Conservation (phyloP, 345 rosid species). For the Raphanus sativus region DNA sequence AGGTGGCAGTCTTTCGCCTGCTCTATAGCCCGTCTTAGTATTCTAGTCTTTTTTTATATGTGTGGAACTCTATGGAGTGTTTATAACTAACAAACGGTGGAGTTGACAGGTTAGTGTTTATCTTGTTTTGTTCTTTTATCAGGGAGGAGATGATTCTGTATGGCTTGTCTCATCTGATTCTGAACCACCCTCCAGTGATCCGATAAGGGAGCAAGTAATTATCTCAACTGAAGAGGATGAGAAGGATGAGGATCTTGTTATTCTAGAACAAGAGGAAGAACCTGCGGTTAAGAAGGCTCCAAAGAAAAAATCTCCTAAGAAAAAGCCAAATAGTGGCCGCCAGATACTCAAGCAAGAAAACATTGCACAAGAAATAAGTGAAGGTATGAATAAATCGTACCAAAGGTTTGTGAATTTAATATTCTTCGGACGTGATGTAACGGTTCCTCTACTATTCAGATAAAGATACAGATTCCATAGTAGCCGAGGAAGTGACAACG, state of each 20-base stretch:
- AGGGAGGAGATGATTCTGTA: conserved; percentile 40
- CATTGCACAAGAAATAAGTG: conserved; percentile 30
- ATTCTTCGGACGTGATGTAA: conserved; percentile 10
- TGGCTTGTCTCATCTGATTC: conserved; percentile 71
- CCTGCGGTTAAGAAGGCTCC: conserved; percentile 45
- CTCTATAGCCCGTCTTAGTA: not conserved
- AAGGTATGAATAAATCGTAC: conserved; percentile 41
- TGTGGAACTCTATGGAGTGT: conserved; percentile 1
- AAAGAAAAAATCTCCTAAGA: conserved; percentile 52
- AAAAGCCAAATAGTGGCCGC: conserved; percentile 30
- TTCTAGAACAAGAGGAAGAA: conserved; percentile 29
- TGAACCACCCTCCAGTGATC: conserved; percentile 53
- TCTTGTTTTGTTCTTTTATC: not conserved
- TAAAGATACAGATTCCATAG: conserved; percentile 43
- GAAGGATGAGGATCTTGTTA: conserved; percentile 41
- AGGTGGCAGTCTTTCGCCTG: not conserved
- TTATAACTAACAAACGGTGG: too few relatives aligned
- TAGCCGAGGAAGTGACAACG: conserved; percentile 47
- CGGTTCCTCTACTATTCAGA: conserved; percentile 35
- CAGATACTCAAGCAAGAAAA: conserved; percentile 41
- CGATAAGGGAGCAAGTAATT: conserved; percentile 17
- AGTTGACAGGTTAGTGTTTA: conserved; percentile 4
- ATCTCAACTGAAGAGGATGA: conserved; percentile 40
- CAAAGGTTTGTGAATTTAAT: not conserved
- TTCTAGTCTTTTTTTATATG: not conserved